These are phyloP conservation scores for Pythium brachiatum DNA, from an alignment of 352 stramenopile genomes.

Conservation along the genomic window DNA sequence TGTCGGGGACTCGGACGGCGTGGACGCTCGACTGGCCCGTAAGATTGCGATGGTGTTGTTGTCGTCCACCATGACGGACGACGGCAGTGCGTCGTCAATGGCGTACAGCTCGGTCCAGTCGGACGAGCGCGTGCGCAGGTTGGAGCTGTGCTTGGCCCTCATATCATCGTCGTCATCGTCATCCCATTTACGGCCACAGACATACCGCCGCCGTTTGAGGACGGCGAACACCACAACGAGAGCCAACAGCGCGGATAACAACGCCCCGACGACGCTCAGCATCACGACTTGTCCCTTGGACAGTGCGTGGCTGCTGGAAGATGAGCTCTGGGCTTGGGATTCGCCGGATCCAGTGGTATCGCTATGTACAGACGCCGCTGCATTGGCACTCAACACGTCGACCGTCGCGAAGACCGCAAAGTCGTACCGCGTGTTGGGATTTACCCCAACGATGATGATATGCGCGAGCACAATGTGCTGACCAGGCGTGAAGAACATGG, in stretches of 20 bases:
- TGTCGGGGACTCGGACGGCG: constrained; percentile 20
- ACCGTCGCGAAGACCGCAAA: constrained; percentile 32
- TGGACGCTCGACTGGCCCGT: constrained; percentile 41
- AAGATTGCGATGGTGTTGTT: constrained; percentile 48
- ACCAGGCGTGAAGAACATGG: constrained; percentile 26
- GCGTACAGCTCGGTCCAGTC: constrained; percentile 51
- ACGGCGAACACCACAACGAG: constrained; percentile 19
- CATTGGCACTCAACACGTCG: neutral
- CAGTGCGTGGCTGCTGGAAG: constrained; percentile 3
- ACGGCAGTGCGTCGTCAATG: constrained; percentile 34
- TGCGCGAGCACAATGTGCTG: constrained; percentile 35
- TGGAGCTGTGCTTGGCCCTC: constrained; percentile 13
- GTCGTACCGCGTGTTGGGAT: constrained; percentile 27
- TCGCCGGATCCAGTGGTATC: neutral
- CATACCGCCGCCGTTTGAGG: neutral
- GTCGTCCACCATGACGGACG: constrained; percentile 37
- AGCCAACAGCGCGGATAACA: constrained; percentile 24
- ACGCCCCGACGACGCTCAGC: constrained; percentile 20
- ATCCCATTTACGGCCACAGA: constrained; percentile 10
- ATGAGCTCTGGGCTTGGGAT: neutral
- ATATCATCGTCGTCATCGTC: constrained; percentile 7
- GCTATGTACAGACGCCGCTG: neutral
- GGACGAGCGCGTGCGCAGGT: constrained; percentile 31
- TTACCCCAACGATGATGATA: constrained; percentile 27
- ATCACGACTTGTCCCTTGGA: constrained; percentile 29